phyloP scores from a whole-genome alignment of 805 yeast genomes.

The Ogataea ramenticola region DNA sequence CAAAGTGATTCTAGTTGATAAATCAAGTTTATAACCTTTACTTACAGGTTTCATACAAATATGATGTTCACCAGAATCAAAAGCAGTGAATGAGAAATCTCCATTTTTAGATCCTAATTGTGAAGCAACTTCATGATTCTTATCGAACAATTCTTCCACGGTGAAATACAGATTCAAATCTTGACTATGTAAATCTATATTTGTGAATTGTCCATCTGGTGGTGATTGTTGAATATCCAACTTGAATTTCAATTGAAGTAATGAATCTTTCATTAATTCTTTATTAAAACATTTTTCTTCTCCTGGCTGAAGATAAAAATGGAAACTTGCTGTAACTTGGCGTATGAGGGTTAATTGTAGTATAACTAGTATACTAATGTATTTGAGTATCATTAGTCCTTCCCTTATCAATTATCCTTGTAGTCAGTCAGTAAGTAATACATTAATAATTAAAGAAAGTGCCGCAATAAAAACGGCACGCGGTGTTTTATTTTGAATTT shows the following conservation, averaged over 20 bases:
- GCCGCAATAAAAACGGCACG: too few species aligned
- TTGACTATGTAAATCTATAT: background rate
- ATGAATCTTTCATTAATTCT: conserved; percentile 42
- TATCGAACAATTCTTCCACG: conserved; percentile 65
- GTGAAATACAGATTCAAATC: conserved; percentile 15
- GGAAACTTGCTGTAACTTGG: conserved; percentile 20
- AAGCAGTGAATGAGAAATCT: conserved; percentile 73
- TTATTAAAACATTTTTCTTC: conserved; percentile 49
- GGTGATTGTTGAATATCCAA: conserved; percentile 35
- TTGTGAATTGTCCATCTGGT: conserved; percentile 4
- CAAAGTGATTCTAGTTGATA: conserved; percentile 49
- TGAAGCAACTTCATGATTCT: conserved; percentile 66
- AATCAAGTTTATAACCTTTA: conserved; percentile 32
- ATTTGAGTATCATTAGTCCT: too few species aligned
- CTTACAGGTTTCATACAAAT: conserved; percentile 54
- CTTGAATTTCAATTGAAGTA: conserved; percentile 42
- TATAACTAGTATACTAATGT: background rate
- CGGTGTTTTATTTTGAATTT: too few species aligned
- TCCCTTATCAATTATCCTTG: too few species aligned
- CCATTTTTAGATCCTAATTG: conserved; percentile 58
- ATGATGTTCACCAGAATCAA: conserved; percentile 79
- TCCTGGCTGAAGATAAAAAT: conserved; percentile 46
- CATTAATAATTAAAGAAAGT: too few species aligned
- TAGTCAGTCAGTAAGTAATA: too few species aligned
- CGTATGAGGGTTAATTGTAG: background rate